phyloP scores from a whole-genome alignment of 2,329 filamentous ascomycete genomes.

The Claviceps fusiformis region DNA sequence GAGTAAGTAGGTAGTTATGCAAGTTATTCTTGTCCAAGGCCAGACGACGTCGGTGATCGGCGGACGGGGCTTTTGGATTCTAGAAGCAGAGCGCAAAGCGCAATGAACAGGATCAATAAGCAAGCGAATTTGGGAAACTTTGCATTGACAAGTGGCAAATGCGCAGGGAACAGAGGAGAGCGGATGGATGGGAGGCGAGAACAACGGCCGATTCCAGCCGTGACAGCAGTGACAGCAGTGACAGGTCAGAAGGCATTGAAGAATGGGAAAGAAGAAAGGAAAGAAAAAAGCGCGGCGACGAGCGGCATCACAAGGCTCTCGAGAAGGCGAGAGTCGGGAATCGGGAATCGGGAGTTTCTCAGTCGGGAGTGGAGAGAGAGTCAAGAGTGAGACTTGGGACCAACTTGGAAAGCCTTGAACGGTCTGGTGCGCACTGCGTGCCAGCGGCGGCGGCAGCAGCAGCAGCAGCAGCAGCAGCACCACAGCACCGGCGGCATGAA shows the following conservation, averaged over 20 bases:
- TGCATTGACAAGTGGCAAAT: not conserved
- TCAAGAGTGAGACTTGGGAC: too few species aligned
- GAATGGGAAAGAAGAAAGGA: not conserved
- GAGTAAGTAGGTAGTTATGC: too few species aligned
- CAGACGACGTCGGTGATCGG: not conserved
- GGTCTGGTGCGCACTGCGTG: not conserved
- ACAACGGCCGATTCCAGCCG: not conserved
- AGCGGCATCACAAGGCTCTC: not conserved
- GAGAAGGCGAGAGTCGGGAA: too few species aligned
- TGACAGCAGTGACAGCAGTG: not conserved
- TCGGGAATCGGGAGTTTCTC: too few species aligned
- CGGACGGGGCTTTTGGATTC: not conserved
- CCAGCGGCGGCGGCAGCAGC: not conserved
- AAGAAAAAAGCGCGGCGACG: not conserved
- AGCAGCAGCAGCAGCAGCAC: not conserved
- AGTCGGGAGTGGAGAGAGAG: too few species aligned
- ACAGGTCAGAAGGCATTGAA: slow-evolving; percentile 1
- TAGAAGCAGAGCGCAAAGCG: not conserved
- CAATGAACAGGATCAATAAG: not conserved
- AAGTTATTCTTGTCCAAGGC: too few species aligned
- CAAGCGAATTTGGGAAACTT: not conserved
- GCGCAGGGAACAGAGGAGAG: not conserved
- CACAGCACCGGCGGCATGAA: too few species aligned
- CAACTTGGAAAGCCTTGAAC: not conserved
- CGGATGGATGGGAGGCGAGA: not conserved